These are phyloP conservation scores for Camelina sativa DNA, from an alignment of 345 rosid genomes.

Conservation along the genomic window DNA sequence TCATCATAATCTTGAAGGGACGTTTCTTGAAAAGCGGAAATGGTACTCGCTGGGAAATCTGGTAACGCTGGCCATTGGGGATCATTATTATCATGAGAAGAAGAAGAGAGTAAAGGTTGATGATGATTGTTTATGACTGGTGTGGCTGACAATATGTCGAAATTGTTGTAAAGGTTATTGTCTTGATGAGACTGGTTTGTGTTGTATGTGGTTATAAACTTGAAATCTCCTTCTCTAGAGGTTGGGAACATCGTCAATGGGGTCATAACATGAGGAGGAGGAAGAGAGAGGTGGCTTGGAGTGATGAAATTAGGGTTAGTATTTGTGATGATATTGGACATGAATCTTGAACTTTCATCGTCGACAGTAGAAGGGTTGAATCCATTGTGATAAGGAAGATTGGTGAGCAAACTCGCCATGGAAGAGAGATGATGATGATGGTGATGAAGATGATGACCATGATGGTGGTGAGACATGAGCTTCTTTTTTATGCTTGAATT, in stretches of 20 bases:
- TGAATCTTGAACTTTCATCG: conserved; percentile 48
- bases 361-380: conserved; percentile 42
- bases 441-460: conserved; percentile 28
- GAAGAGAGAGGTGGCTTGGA: conserved; percentile 48
- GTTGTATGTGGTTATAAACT: conserved; percentile 38
- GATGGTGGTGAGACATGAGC: conserved; percentile 62
- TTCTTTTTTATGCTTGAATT: conserved; percentile 90
- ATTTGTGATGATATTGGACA: conserved; percentile 51
- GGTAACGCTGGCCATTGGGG: conserved; percentile 41
- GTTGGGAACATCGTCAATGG: conserved; percentile 51
- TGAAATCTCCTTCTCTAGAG: conserved; percentile 54
- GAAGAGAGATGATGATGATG: conserved; percentile 52
- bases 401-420: conserved; percentile 46
- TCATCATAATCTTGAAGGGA: conserved; percentile 39
- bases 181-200: conserved; percentile 28
- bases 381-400: conserved; percentile 43
- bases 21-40: conserved; percentile 41
- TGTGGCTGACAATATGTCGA: conserved; percentile 29
- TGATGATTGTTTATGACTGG: conserved; percentile 19
- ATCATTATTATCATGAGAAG: conserved; percentile 22
- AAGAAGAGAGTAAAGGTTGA: conserved; percentile 21
- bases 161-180: conserved; percentile 33
- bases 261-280: conserved; percentile 41
- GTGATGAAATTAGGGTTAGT: conserved; percentile 59
- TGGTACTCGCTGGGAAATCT: conserved; percentile 41